These are phyloP conservation scores for Leccinum brunneo-olivaceum DNA, from an alignment of 1,284 basidiomycete species.

Conservation along the genomic window DNA sequence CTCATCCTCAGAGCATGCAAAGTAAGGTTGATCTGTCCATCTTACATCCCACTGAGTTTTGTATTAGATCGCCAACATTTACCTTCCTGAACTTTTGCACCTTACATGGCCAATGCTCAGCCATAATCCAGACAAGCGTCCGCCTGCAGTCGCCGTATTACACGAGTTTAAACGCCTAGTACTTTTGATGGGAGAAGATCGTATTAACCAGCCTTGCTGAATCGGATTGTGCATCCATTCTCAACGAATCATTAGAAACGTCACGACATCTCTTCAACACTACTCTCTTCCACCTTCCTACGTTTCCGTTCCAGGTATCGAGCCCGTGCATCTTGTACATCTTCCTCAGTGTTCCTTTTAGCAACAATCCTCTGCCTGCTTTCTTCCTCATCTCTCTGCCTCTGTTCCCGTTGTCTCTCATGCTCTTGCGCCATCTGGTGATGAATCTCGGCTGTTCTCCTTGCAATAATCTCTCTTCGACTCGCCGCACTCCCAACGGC, in stretches of 20 bases:
- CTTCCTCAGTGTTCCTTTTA: constrained; percentile 65
- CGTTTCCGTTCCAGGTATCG: constrained; percentile 79
- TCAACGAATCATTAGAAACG: neutral
- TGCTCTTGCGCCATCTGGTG: constrained; percentile 70
- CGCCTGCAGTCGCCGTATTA: constrained; percentile 42
- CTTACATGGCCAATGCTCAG: constrained; percentile 53
- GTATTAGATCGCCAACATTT: constrained; percentile 47
- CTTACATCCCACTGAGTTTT: constrained; percentile 4
- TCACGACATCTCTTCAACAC: constrained; percentile 11
- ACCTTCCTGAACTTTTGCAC: constrained; percentile 49
- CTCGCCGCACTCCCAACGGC: constrained; percentile 79
- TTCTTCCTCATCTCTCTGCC: constrained; percentile 53
- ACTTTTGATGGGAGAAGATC: constrained; percentile 26
- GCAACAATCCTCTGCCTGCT: constrained; percentile 47
- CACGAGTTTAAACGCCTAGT: constrained; percentile 36
- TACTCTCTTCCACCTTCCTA: constrained; percentile 56
- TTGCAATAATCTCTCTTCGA: constrained; percentile 73
- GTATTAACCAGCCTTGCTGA: constrained; percentile 20
- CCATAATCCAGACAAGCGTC: constrained; percentile 44
- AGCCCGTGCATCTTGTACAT: constrained; percentile 67
- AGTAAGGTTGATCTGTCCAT: constrained; percentile 32
- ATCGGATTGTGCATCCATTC: constrained; percentile 1
- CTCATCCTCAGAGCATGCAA: constrained; percentile 58
- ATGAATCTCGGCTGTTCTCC: constrained; percentile 67
- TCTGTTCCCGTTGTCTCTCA: constrained; percentile 52